Evolutionary conservation across 2,329 filamentous ascomycete genomes (phyloP).

Genomic region (Metarhizium robertsii): DNA sequence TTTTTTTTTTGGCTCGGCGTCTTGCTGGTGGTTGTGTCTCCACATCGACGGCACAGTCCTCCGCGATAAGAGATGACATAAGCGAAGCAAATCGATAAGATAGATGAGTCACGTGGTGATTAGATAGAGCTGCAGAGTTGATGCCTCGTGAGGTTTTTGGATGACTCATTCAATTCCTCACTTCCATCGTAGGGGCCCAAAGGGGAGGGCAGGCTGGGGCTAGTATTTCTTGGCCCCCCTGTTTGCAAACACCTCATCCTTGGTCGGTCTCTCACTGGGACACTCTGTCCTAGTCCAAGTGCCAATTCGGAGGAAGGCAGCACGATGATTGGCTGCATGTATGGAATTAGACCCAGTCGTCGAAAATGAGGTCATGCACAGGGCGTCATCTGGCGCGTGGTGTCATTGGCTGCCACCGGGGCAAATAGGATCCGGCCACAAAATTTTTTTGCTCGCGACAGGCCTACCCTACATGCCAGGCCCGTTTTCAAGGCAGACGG

Average conservation of each 20-base stretch:
- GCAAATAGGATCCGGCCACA: neutral
- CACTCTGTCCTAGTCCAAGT: neutral
- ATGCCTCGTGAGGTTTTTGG: neutral
- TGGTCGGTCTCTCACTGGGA: neutral
- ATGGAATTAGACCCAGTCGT: neutral
- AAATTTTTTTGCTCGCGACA: neutral
- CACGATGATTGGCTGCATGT: neutral
- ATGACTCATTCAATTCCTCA: neutral
- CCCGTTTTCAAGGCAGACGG: neutral
- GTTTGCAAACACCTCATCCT: neutral
- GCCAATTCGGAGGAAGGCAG: neutral
- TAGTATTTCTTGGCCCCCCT: too few relatives aligned
- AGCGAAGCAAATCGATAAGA: neutral
- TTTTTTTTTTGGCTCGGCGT: constrained; percentile 17
- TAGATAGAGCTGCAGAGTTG: neutral
- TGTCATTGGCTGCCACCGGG: neutral
- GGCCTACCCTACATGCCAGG: neutral
- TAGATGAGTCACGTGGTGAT: neutral
- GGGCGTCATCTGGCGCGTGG: neutral
- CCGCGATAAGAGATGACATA: constrained; percentile 1
- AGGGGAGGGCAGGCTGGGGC: too few relatives aligned
- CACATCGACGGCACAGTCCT: constrained; percentile 3
- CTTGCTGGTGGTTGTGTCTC: constrained; percentile 7
- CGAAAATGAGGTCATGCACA: constrained; percentile 1
- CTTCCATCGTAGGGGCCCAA: too few relatives aligned